A percentile compares a stretch with the other conserved stretches of the same genome.
These are phyloP conservation scores for Eucalyptus cloeziana DNA, from an alignment of 345 rosid genomes.

Conservation along the genomic window DNA sequence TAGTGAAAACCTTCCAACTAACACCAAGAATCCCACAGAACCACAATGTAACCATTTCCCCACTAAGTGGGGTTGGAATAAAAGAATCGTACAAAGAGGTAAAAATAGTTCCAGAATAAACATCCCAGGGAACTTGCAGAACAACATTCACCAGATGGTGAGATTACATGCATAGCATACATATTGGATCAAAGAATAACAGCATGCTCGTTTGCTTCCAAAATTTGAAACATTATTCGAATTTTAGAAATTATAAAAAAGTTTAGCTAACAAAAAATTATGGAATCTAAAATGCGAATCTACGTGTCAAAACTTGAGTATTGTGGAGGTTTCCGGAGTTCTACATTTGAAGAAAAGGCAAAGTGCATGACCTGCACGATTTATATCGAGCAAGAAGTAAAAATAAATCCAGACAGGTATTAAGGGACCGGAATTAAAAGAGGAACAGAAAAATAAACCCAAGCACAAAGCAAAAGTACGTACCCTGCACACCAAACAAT, in stretches of 20 bases:
- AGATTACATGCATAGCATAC: neutral
- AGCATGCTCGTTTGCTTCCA: too few relatives aligned
- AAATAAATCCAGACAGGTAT: neutral
- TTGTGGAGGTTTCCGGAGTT: neutral
- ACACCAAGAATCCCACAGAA: too few relatives aligned
- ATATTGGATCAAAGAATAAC: too few relatives aligned
- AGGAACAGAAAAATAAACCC: neutral
- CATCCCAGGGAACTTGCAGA: neutral
- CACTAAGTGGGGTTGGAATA: neutral
- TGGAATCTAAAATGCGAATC: too few relatives aligned
- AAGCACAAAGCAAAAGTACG: neutral
- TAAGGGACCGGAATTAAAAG: neutral
- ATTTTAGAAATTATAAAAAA: too few relatives aligned
- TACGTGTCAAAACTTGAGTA: neutral
- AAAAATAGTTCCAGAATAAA: neutral
- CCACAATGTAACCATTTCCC: too few relatives aligned
- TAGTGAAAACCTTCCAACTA: fast-evolving
- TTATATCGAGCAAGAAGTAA: too few relatives aligned
- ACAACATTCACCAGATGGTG: neutral
- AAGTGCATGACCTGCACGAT: neutral
- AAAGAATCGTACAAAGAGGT: neutral
- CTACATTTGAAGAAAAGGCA: neutral
- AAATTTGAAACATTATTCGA: too few relatives aligned
- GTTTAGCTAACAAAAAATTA: too few relatives aligned
- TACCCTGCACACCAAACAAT: constrained; percentile 11